Percentiles rank a stretch among this genome's conserved stretches.
phyloP scores from a whole-genome alignment of 176 grass and related monocot genomes.

The Areca catechu region DNA sequence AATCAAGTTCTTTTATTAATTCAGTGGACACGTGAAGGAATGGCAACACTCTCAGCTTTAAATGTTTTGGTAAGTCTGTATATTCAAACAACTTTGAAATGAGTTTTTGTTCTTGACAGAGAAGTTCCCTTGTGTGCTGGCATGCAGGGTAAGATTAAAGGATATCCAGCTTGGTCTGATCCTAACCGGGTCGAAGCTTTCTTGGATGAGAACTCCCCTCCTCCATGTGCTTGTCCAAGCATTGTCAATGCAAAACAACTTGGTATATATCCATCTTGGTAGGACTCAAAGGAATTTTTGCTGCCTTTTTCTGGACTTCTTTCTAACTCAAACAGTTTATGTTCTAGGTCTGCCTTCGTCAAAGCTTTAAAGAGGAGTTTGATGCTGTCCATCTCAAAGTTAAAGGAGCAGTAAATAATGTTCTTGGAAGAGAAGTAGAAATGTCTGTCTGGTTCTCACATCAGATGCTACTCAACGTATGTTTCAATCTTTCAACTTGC shows the following conservation, averaged over 20 bases:
- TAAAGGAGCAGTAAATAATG: too few relatives aligned
- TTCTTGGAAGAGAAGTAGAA: too few relatives aligned
- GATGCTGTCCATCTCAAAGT: too few relatives aligned
- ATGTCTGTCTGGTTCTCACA: too few relatives aligned
- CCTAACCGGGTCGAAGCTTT: conserved; percentile 65
- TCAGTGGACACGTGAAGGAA: conserved; percentile 88
- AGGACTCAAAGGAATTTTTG: too few relatives aligned
- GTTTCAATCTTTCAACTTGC: too few relatives aligned
- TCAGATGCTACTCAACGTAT: too few relatives aligned
- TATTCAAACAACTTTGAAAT: not conserved
- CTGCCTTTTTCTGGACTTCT: too few relatives aligned
- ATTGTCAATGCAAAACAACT: conserved; percentile 82
- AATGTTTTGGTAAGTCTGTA: conserved; percentile 69
- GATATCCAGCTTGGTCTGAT: conserved; percentile 73
- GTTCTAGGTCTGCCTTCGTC: too few relatives aligned
- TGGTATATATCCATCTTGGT: conserved; percentile 20
- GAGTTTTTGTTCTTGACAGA: not conserved
- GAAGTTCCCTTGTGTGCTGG: not conserved
- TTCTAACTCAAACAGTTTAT: too few relatives aligned
- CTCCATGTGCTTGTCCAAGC: conserved; percentile 70
- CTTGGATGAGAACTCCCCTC: conserved; percentile 44
- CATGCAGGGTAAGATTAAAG: conserved; percentile 72
- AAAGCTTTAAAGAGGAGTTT: too few relatives aligned
- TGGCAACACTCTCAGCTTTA: conserved; percentile 80
- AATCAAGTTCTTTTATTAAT: not conserved